These are phyloP conservation scores for Starmerella ratchasimensis DNA, from an alignment of 805 yeast species.

Conservation along the genomic window DNA sequence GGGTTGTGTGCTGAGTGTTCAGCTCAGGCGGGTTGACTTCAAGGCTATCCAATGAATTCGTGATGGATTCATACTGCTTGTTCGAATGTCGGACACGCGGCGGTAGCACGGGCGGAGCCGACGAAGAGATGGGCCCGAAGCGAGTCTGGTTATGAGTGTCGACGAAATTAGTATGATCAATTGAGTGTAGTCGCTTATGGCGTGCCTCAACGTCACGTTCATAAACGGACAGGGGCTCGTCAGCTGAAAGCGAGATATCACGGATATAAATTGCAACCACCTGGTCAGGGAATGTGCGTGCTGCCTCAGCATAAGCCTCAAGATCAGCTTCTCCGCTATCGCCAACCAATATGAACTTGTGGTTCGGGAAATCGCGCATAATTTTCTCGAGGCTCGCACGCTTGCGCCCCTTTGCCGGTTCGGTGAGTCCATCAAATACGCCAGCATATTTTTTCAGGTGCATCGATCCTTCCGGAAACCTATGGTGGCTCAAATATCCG, in stretches of 20 bases:
- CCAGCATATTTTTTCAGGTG: constrained; percentile 83
- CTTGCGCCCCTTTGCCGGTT: constrained; percentile 76
- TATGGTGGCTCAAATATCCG: constrained; percentile 40
- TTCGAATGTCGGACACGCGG: no score
- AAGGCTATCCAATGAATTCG: no score
- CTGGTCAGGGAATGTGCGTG: constrained; percentile 46
- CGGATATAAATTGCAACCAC: constrained; percentile 68
- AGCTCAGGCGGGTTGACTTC: no score
- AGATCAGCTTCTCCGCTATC: constrained; percentile 93
- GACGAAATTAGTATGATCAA: no score
- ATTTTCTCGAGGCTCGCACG: constrained; percentile 48
- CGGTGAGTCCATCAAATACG: constrained; percentile 64
- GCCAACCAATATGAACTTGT: constrained; percentile 74
- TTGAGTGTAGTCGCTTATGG: not conserved
- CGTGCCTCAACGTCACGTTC: constrained; percentile 1
- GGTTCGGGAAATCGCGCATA: constrained; percentile 56
- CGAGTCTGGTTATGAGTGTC: no score
- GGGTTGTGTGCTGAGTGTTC: no score
- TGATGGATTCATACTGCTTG: no score
- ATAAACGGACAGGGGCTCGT: constrained; percentile 12
- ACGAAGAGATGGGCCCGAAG: no score
- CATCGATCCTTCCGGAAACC: constrained; percentile 67
- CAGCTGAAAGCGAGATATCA: constrained; percentile 38
- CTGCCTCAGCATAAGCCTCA: constrained; percentile 73
- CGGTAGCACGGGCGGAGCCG: no score